phyloP scores from a whole-genome alignment of 2,329 filamentous ascomycete species.

The Aspergillus pseudoglaucus region DNA sequence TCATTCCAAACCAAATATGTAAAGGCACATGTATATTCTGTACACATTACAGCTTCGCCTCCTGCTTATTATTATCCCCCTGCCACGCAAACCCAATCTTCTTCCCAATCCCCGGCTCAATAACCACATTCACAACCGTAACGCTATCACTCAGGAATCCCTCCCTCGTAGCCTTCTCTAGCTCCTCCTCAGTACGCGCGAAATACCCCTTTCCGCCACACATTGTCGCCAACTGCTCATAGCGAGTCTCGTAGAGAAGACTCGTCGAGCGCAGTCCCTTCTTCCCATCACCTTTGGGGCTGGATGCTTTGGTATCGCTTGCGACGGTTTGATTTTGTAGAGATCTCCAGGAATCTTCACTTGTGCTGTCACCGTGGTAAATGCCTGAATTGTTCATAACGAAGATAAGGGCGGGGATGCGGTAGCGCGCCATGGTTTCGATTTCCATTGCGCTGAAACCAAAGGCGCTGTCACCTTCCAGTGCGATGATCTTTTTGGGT shows the following conservation, averaged over 20 bases:
- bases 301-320: constrained; percentile 18
- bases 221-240: constrained; percentile 51
- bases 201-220: constrained; percentile 50
- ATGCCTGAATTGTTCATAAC: constrained; percentile 52
- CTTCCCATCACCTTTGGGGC: constrained; percentile 8
- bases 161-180: constrained; percentile 45
- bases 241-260: constrained; percentile 49
- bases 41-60: constrained; percentile 18
- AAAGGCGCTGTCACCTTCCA: constrained; percentile 53
- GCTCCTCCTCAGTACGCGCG: constrained; percentile 46
- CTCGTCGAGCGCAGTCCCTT: constrained; percentile 44
- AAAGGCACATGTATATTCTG: neutral
- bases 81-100: constrained; percentile 33
- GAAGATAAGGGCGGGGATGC: constrained; percentile 50
- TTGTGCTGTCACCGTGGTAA: constrained; percentile 41
- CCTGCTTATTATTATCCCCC: constrained; percentile 17
- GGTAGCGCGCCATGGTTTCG: constrained; percentile 51
- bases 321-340: constrained; percentile 37
- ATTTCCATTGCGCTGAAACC: constrained; percentile 52
- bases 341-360: constrained; percentile 38
- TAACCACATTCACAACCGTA: constrained; percentile 50
- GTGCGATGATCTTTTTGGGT: constrained; percentile 49
- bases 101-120: constrained; percentile 46
- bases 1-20: neutral
- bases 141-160: constrained; percentile 44